Evolutionary conservation across 1,284 basidiomycete species (phyloP).

Genomic region (Sphaerobolus stellatus): DNA sequence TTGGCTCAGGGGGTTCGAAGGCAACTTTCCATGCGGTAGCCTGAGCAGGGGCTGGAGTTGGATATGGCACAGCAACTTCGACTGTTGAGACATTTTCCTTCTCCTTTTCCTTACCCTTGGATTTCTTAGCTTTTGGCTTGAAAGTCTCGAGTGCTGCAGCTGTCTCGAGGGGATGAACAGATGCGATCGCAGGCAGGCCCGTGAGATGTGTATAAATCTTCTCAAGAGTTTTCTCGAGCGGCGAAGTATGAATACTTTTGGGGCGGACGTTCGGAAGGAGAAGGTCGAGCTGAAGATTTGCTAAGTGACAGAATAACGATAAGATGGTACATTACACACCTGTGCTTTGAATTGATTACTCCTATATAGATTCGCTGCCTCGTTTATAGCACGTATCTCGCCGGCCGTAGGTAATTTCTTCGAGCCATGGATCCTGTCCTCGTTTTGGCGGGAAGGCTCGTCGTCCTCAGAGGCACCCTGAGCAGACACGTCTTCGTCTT

Average conservation of each 20-base stretch:
- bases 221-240: slow-evolving; percentile 65
- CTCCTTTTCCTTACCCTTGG: too few species aligned
- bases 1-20: slow-evolving; percentile 65
- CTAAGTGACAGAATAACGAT: not conserved
- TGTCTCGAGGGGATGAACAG: slow-evolving; percentile 66
- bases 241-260: slow-evolving; percentile 52
- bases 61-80: slow-evolving; percentile 56
- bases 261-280: slow-evolving; percentile 78
- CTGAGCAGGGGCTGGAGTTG: slow-evolving; percentile 60
- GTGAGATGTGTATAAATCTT: slow-evolving; percentile 60
- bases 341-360: not conserved
- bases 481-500: too few species aligned
- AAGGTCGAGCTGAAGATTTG: slow-evolving; percentile 66
- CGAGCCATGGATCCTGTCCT: too few species aligned
- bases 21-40: slow-evolving; percentile 77
- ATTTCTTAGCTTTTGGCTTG: slow-evolving; percentile 21
- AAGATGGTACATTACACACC: not conserved
- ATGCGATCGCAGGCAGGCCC: slow-evolving; percentile 53
- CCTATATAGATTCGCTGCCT: not conserved
- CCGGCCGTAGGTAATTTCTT: not conserved
- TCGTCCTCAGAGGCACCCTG: too few species aligned
- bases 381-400: not conserved
- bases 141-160: slow-evolving; percentile 45
- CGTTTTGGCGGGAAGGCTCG: too few species aligned
- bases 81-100: too few species aligned